Evolutionary conservation across 192 early-diverging fungal species (phyloP).

Genomic region (Linderina pennispora): DNA sequence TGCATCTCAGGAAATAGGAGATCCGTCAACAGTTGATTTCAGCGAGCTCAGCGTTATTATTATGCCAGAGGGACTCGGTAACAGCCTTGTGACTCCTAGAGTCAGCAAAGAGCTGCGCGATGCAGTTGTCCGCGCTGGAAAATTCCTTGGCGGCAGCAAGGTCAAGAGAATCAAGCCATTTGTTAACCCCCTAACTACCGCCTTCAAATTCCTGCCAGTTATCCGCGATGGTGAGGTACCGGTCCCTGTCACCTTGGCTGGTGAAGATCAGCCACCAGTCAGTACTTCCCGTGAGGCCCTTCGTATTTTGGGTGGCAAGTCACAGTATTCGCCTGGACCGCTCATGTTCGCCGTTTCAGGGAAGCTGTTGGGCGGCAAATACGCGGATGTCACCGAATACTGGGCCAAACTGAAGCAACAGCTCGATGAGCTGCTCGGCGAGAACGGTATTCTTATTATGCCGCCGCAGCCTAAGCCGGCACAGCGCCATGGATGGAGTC

Average conservation of each 20-base stretch:
- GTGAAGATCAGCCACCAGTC: neutral
- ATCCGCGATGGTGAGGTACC: neutral
- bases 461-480: neutral
- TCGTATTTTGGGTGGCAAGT: neutral
- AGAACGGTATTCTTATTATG: neutral
- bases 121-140: neutral
- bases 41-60: neutral
- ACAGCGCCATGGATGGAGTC: neutral
- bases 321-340: neutral
- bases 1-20: neutral
- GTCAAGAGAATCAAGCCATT: neutral
- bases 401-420: neutral
- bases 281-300: neutral
- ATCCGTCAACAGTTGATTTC: neutral
- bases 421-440: neutral
- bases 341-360: neutral
- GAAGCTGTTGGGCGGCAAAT: neutral
- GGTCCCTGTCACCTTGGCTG: neutral
- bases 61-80: neutral
- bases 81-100: neutral
- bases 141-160: neutral
- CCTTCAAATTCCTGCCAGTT: neutral
- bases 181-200: neutral
- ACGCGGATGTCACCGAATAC: neutral
- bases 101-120: neutral